Evolutionary conservation across 2,329 filamentous ascomycete species (phyloP).

Genomic region (Ceratocystis colombiana): DNA sequence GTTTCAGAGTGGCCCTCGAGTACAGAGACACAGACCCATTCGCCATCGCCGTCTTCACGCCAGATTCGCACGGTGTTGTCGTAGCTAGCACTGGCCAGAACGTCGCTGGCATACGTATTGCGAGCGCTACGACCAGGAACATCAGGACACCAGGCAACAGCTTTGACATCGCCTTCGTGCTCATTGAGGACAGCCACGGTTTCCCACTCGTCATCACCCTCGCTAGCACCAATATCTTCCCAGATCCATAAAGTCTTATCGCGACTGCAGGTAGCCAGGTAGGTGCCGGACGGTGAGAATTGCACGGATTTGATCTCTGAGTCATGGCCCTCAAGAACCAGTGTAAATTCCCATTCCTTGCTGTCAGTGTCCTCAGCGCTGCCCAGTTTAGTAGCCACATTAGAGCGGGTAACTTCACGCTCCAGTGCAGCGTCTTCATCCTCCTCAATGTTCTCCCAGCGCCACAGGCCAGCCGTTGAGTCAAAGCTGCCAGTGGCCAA

Average conservation of each 20-base stretch:
- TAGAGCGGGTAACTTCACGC: conserved; percentile 26
- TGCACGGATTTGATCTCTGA: conserved; percentile 77
- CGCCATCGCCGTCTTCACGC: conserved; percentile 75
- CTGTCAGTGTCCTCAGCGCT: conserved; percentile 31
- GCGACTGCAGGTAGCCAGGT: conserved; percentile 79
- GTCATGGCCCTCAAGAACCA: conserved; percentile 90
- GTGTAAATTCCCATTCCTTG: conserved; percentile 84
- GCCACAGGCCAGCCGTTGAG: conserved; percentile 78
- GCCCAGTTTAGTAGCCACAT: conserved; percentile 24
- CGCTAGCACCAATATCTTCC: conserved; percentile 69
- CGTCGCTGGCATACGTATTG: conserved; percentile 50
- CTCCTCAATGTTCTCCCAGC: conserved; percentile 39
- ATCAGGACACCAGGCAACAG: conserved; percentile 80
- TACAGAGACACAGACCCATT: conserved; percentile 83
- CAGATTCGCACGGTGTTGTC: conserved; percentile 85
- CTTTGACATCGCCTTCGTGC: conserved; percentile 92
- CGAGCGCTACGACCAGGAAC: conserved; percentile 40
- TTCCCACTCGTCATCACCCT: conserved; percentile 90
- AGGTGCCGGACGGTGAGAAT: conserved; percentile 63
- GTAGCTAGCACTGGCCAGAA: conserved; percentile 84
- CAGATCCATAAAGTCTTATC: conserved; percentile 98
- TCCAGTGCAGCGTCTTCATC: conserved; percentile 23
- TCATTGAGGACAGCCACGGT: conserved; percentile 90
- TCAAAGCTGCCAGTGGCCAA: conserved; percentile 92
- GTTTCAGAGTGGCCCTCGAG: conserved; percentile 74